Evolutionary conservation across 176 grass and related monocot genomes (phyloP).

Genomic region (Puccinellia tenuiflora): DNA sequence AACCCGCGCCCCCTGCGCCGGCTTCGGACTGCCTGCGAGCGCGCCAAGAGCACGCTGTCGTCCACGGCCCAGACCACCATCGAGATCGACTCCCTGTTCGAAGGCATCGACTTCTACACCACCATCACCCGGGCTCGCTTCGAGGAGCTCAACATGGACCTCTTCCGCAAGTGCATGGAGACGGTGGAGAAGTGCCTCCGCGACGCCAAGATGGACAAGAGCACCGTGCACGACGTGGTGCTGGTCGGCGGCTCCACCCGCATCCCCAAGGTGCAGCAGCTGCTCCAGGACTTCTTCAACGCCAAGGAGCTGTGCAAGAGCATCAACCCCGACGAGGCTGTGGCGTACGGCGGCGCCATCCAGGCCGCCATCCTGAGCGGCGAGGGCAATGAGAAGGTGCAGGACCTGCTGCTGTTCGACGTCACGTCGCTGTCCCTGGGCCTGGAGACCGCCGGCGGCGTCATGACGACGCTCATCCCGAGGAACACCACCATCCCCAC

Average conservation of each 20-base stretch:
- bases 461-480: conserved; percentile 77
- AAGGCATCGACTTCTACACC: conserved; percentile 92
- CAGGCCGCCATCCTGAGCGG: conserved; percentile 95
- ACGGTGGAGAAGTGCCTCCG: conserved; percentile 93
- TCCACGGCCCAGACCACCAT: conserved; percentile 90
- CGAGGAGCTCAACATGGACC: conserved; percentile 97
- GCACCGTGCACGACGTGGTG: conserved; percentile 79
- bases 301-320: conserved; percentile 99
- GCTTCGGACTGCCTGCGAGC: conserved; percentile 69
- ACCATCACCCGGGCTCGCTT: conserved; percentile 86
- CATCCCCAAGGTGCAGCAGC: conserved; percentile 92
- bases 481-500: conserved; percentile 84
- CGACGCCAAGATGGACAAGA: conserved; percentile 99
- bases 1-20: conserved; percentile 42
- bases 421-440: conserved; percentile 63
- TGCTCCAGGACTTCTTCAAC: conserved; percentile 99
- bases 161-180: conserved; percentile 95
- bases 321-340: conserved; percentile 99
- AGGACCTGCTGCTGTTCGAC: conserved; percentile 80
- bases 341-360: conserved; percentile 82
- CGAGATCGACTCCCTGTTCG: conserved; percentile 88
- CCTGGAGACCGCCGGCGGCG: conserved; percentile 73
- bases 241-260: conserved; percentile 88
- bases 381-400: conserved; percentile 92
- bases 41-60: conserved; percentile 86